A percentile compares a stretch with the other conserved stretches of the same genome.
These are phyloP conservation scores for Furcasterigmium sp. DNA, from an alignment of 2,329 filamentous ascomycete genomes.

Conservation along the genomic window DNA sequence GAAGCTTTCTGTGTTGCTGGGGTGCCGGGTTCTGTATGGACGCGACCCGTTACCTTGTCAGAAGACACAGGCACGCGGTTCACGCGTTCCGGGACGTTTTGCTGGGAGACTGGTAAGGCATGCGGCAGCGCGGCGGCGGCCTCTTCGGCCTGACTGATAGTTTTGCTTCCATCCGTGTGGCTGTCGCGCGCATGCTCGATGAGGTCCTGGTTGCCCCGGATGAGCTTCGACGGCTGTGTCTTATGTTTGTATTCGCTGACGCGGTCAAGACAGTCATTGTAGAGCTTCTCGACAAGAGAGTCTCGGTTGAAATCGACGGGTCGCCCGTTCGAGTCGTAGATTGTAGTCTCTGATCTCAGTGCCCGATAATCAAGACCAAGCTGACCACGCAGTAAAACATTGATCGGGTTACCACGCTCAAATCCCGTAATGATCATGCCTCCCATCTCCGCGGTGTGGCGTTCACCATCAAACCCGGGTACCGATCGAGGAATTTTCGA, in stretches of 20 bases:
- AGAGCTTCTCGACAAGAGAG: constrained; percentile 80
- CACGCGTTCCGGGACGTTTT: constrained; percentile 46
- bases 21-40: constrained; percentile 65
- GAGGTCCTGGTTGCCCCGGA: constrained; percentile 76
- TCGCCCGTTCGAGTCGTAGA: constrained; percentile 79
- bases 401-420: constrained; percentile 89
- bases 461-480: constrained; percentile 48
- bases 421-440: constrained; percentile 98
- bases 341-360: constrained; percentile 72
- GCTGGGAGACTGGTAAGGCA: constrained; percentile 48
- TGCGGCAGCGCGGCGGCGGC: constrained; percentile 56
- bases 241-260: constrained; percentile 89
- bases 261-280: constrained; percentile 90
- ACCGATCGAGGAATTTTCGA: constrained; percentile 49
- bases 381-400: constrained; percentile 85
- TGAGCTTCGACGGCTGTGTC: constrained; percentile 59
- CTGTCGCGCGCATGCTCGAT: constrained; percentile 82
- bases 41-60: constrained; percentile 65
- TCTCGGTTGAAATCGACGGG: constrained; percentile 76
- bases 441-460: constrained; percentile 89
- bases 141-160: constrained; percentile 70
- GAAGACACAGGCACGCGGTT: constrained; percentile 59
- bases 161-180: constrained; percentile 60
- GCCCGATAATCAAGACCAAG: constrained; percentile 81
- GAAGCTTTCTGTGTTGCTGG: constrained; percentile 68